Percentiles rank a stretch among this genome's conserved stretches.
These are phyloP conservation scores for Amylocarpus encephaloides DNA, from an alignment of 2,329 filamentous ascomycete species.

Conservation along the genomic window DNA sequence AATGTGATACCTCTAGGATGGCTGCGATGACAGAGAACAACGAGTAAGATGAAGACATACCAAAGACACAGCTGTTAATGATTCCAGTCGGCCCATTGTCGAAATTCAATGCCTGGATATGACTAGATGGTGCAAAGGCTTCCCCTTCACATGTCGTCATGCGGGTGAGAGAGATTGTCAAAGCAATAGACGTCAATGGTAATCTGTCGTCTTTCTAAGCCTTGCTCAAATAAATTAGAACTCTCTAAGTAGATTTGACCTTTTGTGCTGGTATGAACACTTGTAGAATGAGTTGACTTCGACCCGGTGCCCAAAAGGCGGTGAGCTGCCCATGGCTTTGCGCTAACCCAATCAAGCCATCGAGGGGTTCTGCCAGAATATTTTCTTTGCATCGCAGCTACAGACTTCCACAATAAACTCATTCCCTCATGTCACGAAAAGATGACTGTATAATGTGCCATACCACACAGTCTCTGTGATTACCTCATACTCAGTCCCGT, in stretches of 20 bases:
- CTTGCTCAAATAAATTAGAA: too few relatives aligned
- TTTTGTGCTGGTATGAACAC: too few relatives aligned
- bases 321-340: background rate
- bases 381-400: background rate
- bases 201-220: too few relatives aligned
- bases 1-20: background rate
- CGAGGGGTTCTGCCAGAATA: slow-evolving; percentile 5
- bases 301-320: background rate
- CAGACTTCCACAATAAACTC: background rate
- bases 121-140: background rate
- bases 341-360: background rate
- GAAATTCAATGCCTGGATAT: background rate
- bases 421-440: background rate
- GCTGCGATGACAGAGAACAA: background rate
- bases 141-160: too few relatives aligned
- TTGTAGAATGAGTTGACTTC: too few relatives aligned
- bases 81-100: slow-evolving; percentile 22
- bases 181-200: too few relatives aligned
- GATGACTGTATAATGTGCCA: too few relatives aligned
- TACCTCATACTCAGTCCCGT: too few relatives aligned
- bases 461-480: too few relatives aligned
- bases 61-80: slow-evolving; percentile 21
- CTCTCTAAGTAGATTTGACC: too few relatives aligned
- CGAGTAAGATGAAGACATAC: slow-evolving; percentile 11
- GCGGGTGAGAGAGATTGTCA: too few relatives aligned